Conservation (phyloP, 2,329 filamentous ascomycete genomes). For the Colletotrichum simmondsii region DNA sequence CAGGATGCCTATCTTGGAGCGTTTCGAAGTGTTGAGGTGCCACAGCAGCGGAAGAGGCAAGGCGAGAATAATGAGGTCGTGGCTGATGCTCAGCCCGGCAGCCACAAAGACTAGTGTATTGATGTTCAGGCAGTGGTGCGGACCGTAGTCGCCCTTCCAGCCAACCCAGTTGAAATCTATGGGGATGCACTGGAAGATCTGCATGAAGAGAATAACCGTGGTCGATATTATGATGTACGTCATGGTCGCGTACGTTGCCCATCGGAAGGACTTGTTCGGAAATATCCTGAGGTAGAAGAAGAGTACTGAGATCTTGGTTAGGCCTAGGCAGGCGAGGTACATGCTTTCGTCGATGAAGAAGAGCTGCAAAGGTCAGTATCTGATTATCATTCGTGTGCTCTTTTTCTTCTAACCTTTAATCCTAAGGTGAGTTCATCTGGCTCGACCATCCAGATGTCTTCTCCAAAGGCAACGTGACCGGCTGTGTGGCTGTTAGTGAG, state of each 20-base stretch:
- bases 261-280: conserved; percentile 41
- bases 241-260: conserved; percentile 38
- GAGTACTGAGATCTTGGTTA: conserved; percentile 46
- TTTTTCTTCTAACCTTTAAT: conserved; percentile 40
- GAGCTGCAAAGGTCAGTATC: conserved; percentile 34
- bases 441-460: conserved; percentile 50
- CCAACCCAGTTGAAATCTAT: conserved; percentile 45
- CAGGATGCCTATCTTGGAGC: conserved; percentile 42
- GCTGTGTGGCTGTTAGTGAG: conserved; percentile 35
- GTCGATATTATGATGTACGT: conserved; percentile 40
- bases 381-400: not conserved
- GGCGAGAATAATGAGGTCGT: conserved; percentile 47
- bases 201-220: conserved; percentile 43
- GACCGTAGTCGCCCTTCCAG: conserved; percentile 42
- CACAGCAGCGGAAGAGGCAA: conserved; percentile 47
- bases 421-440: conserved; percentile 40
- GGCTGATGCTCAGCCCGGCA: conserved; percentile 45
- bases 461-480: conserved; percentile 44
- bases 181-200: conserved; percentile 50
- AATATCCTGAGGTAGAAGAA: conserved; percentile 48
- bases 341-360: conserved; percentile 44
- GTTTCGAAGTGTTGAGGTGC: conserved; percentile 41
- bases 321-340: conserved; percentile 43
- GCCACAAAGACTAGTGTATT: conserved; percentile 44
- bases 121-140: conserved; percentile 45